Percentiles rank a stretch among this genome's conserved stretches.
Conservation (phyloP, 495 filamentous ascomycete species). For the Xylaria longipes region DNA sequence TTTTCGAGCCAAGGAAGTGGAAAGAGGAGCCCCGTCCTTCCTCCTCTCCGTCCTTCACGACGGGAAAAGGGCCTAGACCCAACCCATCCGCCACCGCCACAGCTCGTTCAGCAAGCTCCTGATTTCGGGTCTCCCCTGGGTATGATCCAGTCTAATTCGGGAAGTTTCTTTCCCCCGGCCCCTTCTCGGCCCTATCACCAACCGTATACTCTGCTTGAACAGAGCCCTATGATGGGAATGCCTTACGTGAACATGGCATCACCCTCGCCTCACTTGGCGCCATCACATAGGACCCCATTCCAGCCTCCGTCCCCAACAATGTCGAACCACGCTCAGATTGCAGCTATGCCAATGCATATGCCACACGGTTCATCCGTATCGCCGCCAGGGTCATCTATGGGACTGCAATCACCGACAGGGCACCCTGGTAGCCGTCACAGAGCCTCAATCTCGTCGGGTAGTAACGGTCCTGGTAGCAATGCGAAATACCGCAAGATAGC, state of each 20-base stretch:
- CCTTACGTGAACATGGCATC: constrained; percentile 27
- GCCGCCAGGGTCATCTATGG: constrained; percentile 30
- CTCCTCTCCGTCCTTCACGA: constrained; percentile 50
- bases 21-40: constrained; percentile 40
- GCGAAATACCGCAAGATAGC: constrained; percentile 55
- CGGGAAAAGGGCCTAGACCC: constrained; percentile 23
- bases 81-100: constrained; percentile 23
- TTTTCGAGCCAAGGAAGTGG: constrained; percentile 30
- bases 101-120: constrained; percentile 22
- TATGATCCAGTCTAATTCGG: constrained; percentile 48
- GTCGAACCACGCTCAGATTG: constrained; percentile 30
- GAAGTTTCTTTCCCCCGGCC: constrained; percentile 44
- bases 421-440: constrained; percentile 29
- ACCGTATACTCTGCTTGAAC: constrained; percentile 45
- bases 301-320: constrained; percentile 34
- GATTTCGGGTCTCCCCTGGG: constrained; percentile 37
- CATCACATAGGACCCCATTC: constrained; percentile 31
- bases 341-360: constrained; percentile 32
- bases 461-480: constrained; percentile 36
- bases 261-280: constrained; percentile 16
- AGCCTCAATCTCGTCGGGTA: constrained; percentile 37
- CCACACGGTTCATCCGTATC: constrained; percentile 36
- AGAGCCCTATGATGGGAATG: constrained; percentile 22
- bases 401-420: constrained; percentile 32
- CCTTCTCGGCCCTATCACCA: constrained; percentile 51